Evolutionary conservation across 2,329 filamentous ascomycete genomes (phyloP).

Genomic region (Sporothrix inflata): DNA sequence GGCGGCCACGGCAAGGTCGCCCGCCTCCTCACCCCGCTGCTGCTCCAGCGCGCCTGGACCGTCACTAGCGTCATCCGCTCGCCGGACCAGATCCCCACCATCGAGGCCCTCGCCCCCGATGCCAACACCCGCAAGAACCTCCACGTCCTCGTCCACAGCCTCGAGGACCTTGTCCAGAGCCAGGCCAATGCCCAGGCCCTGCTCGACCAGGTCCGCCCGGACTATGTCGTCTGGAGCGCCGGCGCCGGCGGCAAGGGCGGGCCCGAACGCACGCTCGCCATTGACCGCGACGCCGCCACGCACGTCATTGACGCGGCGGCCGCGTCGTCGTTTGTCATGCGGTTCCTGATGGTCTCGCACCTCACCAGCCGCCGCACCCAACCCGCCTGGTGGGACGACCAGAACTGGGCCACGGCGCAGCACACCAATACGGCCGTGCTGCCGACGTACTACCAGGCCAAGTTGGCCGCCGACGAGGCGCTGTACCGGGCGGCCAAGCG

Average conservation of each 20-base stretch:
- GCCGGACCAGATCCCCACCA: conserved; percentile 65
- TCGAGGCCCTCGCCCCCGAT: conserved; percentile 56
- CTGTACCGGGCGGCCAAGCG: conserved; percentile 54
- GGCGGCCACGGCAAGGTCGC: conserved; percentile 83
- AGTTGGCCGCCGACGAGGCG: conserved; percentile 62
- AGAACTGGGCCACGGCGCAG: conserved; percentile 49
- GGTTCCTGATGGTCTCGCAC: conserved; percentile 69
- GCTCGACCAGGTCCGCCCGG: conserved; percentile 61
- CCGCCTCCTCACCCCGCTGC: conserved; percentile 73
- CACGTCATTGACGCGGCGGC: conserved; percentile 65
- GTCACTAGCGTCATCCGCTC: conserved; percentile 79
- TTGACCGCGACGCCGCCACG: conserved; percentile 67
- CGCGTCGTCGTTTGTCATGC: conserved; percentile 48
- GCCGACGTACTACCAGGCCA: conserved; percentile 62
- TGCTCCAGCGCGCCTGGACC: conserved; percentile 73
- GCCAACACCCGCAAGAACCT: conserved; percentile 59
- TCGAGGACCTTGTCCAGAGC: conserved; percentile 68
- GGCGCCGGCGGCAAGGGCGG: conserved; percentile 65
- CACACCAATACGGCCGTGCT: conserved; percentile 49
- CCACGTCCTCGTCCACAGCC: conserved; percentile 68
- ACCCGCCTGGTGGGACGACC: conserved; percentile 60
- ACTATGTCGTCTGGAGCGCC: conserved; percentile 71
- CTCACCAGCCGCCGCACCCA: conserved; percentile 55
- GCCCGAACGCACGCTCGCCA: conserved; percentile 46
- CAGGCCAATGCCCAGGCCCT: conserved; percentile 65